Evolutionary conservation across 2,329 filamentous ascomycete genomes (phyloP).

Genomic region (Penicillium expansum): DNA sequence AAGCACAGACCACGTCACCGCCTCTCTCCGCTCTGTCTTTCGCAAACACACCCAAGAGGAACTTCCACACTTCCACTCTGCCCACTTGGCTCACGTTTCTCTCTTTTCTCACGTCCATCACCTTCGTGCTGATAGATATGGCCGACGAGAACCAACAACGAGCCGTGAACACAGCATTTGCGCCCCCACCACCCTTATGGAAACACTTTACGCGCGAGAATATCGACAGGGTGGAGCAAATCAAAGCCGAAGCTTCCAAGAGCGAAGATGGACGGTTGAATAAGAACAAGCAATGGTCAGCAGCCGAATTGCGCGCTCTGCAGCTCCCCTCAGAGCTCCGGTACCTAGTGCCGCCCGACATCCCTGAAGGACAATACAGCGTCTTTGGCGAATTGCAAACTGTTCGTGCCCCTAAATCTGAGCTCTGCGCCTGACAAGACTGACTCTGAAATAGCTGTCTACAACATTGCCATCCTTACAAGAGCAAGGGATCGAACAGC

Average conservation of each 20-base stretch:
- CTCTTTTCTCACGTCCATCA: not conserved
- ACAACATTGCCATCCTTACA: slow-evolving; percentile 66
- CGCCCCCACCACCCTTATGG: slow-evolving; percentile 87
- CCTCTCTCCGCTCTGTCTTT: slow-evolving; percentile 8
- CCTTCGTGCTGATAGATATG: slow-evolving; percentile 46
- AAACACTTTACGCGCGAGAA: slow-evolving; percentile 80
- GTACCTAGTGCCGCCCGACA: slow-evolving; percentile 75
- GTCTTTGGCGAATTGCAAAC: slow-evolving; percentile 69
- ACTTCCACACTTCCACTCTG: not conserved
- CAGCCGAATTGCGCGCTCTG: slow-evolving; percentile 34
- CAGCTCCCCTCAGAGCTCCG: slow-evolving; percentile 68
- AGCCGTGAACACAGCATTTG: slow-evolving; percentile 65
- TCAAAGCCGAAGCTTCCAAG: slow-evolving; percentile 44
- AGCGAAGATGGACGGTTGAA: slow-evolving; percentile 27
- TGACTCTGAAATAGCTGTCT: slow-evolving; percentile 40
- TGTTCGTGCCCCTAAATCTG: slow-evolving; percentile 35
- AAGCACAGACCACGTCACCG: slow-evolving; percentile 19
- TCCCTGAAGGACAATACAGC: slow-evolving; percentile 69
- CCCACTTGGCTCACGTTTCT: not conserved
- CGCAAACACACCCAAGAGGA: not conserved
- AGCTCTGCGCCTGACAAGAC: not conserved
- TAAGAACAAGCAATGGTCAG: slow-evolving; percentile 33
- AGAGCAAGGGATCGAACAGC: slow-evolving; percentile 67
- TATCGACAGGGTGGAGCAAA: slow-evolving; percentile 56
- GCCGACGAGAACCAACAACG: slow-evolving; percentile 54